A percentile compares a stretch with the other conserved stretches of the same genome.
phyloP scores from a whole-genome alignment of 805 yeast genomes.

The Metschnikowia dekortorum region DNA sequence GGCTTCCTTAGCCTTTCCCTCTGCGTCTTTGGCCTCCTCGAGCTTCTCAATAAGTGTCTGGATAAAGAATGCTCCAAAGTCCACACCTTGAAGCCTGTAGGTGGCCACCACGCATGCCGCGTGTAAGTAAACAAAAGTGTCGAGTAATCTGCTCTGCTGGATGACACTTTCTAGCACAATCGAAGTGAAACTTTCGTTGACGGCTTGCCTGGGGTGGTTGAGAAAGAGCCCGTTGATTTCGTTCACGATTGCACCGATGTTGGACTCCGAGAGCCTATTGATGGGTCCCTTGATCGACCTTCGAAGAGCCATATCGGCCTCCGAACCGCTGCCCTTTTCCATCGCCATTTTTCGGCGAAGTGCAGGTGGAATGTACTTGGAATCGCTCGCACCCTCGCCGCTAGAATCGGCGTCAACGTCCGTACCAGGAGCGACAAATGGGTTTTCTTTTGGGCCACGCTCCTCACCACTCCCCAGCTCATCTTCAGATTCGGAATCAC shows the following conservation, averaged over 20 bases:
- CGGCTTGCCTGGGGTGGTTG: slow-evolving; percentile 72
- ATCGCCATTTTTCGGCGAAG: slow-evolving; percentile 52
- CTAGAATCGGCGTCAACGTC: slow-evolving; percentile 8
- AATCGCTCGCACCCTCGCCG: neutral
- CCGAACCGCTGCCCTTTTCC: slow-evolving; percentile 31
- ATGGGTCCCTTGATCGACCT: slow-evolving; percentile 75
- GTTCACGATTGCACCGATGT: slow-evolving; percentile 62
- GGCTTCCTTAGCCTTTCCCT: slow-evolving; percentile 40
- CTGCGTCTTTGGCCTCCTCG: slow-evolving; percentile 37
- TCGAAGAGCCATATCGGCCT: slow-evolving; percentile 45
- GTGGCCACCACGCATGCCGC: slow-evolving; percentile 73
- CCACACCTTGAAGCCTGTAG: slow-evolving; percentile 76
- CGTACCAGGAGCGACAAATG: slow-evolving; percentile 19
- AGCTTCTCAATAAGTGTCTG: slow-evolving; percentile 76
- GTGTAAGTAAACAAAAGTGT: slow-evolving; percentile 73
- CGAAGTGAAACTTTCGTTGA: slow-evolving; percentile 63
- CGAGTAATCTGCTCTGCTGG: slow-evolving; percentile 62
- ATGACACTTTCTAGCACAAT: slow-evolving; percentile 62
- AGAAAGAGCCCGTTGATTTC: slow-evolving; percentile 63
- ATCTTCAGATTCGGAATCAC: slow-evolving; percentile 7
- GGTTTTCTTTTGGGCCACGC: slow-evolving; percentile 50
- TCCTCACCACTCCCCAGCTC: slow-evolving; percentile 18
- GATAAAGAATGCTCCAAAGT: slow-evolving; percentile 81
- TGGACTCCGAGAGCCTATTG: slow-evolving; percentile 87
- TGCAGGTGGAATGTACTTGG: slow-evolving; percentile 82